Percentiles rank a stretch among this genome's conserved stretches.
phyloP scores from a whole-genome alignment of 1,284 basidiomycete species.

The Malassezia restricta region DNA sequence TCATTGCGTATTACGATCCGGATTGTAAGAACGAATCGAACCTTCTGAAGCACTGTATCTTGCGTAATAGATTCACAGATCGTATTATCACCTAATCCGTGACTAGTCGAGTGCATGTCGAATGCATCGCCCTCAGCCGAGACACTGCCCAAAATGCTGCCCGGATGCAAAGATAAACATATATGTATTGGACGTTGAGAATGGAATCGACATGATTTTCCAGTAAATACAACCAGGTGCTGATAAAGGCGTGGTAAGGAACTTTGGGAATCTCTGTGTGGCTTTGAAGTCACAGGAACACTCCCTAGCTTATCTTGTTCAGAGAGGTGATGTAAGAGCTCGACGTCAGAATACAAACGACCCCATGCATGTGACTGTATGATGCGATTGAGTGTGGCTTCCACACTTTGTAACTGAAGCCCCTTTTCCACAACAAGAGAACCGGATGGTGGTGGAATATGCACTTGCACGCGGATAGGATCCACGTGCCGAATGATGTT shows the following conservation, averaged over 20 bases:
- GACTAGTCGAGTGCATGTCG: constrained; percentile 30
- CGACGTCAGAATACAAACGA: constrained; percentile 3
- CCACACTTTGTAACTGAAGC: constrained; percentile 31
- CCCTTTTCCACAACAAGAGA: constrained; percentile 24
- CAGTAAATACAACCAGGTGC: constrained; percentile 19
- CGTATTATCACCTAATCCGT: constrained; percentile 31
- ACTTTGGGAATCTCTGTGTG: neutral
- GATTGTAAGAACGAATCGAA: constrained; percentile 35
- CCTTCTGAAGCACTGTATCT: constrained; percentile 37
- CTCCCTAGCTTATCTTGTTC: neutral
- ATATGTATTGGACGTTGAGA: constrained; percentile 29
- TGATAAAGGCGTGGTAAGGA: neutral
- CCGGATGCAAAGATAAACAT: constrained; percentile 30
- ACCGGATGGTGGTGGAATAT: constrained; percentile 32
- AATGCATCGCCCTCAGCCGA: constrained; percentile 15
- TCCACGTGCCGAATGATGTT: constrained; percentile 39
- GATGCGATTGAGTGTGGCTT: constrained; percentile 32
- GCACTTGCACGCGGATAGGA: constrained; percentile 33
- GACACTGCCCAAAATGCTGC: neutral
- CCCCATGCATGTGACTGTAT: constrained; percentile 22
- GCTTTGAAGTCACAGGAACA: neutral
- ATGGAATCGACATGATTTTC: constrained; percentile 41
- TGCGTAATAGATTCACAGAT: constrained; percentile 42
- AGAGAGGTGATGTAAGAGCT: neutral
- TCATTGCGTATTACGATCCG: constrained; percentile 26